Percentiles rank a stretch among this genome's conserved stretches.
Conservation (phyloP, 2,329 filamentous ascomycete genomes). For the Talaromyces rugulosus region DNA sequence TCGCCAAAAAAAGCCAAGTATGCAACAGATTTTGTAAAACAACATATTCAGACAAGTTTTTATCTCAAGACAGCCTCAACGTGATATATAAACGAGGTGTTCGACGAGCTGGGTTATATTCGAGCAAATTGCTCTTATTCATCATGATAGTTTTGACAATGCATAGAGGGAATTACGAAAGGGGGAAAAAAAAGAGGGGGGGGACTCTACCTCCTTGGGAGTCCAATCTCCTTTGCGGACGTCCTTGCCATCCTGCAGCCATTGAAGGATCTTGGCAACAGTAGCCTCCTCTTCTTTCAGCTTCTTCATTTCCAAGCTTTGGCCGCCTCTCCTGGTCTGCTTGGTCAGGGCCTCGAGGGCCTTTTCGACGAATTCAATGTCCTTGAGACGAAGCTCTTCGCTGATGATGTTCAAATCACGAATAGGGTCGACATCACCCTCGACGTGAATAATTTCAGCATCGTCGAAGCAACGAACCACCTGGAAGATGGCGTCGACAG, state of each 20-base stretch:
- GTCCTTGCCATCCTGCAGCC: conserved; percentile 84
- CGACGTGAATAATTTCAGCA: conserved; percentile 98
- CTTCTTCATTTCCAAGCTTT: conserved; percentile 97
- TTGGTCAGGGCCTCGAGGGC: conserved; percentile 86
- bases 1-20: conserved; percentile 5
- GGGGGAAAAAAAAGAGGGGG: conserved; percentile 17
- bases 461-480: conserved; percentile 97
- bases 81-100: conserved; percentile 67
- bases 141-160: conserved; percentile 66
- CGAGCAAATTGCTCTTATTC: conserved; percentile 94
- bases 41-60: conserved; percentile 61
- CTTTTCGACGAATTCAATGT: conserved; percentile 98
- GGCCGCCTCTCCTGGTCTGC: conserved; percentile 89
- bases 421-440: conserved; percentile 94
- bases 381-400: conserved; percentile 94
- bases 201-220: conserved; percentile 78
- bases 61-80: conserved; percentile 83
- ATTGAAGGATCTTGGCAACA: conserved; percentile 81
- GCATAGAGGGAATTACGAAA: conserved; percentile 14
- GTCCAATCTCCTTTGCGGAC: conserved; percentile 85
- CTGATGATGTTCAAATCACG: conserved; percentile 95
- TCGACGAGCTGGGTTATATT: conserved; percentile 99
- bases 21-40: neutral
- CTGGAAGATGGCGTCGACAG: conserved; percentile 96
- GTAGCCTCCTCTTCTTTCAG: conserved; percentile 89